These are phyloP conservation scores for Beauveria sp. DNA, from an alignment of 2,329 filamentous ascomycete genomes.

Conservation along the genomic window DNA sequence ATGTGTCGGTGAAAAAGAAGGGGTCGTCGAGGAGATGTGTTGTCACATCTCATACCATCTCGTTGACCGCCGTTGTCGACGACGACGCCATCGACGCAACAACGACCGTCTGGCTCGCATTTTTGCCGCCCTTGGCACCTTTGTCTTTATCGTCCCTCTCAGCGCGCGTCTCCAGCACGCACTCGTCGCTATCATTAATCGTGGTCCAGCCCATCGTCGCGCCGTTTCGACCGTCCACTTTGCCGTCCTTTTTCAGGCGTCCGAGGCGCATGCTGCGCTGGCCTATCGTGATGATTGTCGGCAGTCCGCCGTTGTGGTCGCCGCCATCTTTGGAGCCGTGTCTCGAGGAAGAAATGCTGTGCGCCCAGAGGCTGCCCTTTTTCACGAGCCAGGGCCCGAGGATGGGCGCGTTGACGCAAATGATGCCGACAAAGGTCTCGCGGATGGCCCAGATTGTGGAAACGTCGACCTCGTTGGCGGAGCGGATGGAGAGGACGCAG, in stretches of 20 bases:
- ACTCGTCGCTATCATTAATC: constrained; percentile 18
- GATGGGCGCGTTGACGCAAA: constrained; percentile 18
- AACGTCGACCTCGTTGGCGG: constrained; percentile 17
- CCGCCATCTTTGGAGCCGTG: neutral
- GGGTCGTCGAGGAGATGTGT: neutral
- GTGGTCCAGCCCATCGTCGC: constrained; percentile 16
- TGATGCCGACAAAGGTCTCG: constrained; percentile 20
- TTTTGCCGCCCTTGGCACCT: neutral
- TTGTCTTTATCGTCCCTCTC: neutral
- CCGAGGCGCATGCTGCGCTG: constrained; percentile 15
- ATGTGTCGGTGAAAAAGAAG: too few species aligned
- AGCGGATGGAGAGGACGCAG: constrained; percentile 17
- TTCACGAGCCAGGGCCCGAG: constrained; percentile 19
- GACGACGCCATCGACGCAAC: neutral
- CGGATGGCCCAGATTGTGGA: constrained; percentile 21
- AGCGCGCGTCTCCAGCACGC: constrained; percentile 9
- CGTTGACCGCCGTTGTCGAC: constrained; percentile 1
- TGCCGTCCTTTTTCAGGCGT: constrained; percentile 13
- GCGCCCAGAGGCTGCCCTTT: constrained; percentile 13
- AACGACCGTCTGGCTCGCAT: neutral
- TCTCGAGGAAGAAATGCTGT: constrained; percentile 12
- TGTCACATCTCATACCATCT: neutral
- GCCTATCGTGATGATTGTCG: constrained; percentile 17
- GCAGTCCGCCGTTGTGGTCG: constrained; percentile 10
- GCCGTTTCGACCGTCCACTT: neutral